phyloP scores from a whole-genome alignment of 768 basidiomycete genomes.

The Russula emetica region DNA sequence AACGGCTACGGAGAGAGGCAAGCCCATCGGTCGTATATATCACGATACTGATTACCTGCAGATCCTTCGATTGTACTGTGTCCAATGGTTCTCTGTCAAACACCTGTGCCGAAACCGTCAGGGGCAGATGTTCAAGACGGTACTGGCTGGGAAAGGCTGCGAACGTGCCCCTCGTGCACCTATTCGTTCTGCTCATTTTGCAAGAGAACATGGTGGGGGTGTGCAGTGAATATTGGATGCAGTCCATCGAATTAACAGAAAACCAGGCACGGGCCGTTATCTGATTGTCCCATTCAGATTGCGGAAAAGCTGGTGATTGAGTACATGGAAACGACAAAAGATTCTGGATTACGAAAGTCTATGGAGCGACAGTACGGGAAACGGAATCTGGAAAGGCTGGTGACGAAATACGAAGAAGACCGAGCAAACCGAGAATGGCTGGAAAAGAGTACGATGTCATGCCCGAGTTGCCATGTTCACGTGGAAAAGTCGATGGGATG shows the following conservation, averaged over 20 bases:
- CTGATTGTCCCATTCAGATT: constrained; percentile 61
- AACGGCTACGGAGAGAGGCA: constrained; percentile 66
- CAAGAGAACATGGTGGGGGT: constrained; percentile 65
- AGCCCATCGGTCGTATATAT: constrained; percentile 6
- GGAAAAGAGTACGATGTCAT: constrained; percentile 58
- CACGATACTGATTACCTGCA: constrained; percentile 30
- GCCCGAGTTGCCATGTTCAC: constrained; percentile 67
- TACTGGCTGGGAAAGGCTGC: constrained; percentile 65
- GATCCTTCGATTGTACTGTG: constrained; percentile 81
- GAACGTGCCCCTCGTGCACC: constrained; percentile 64
- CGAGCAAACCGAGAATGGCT: constrained; percentile 73
- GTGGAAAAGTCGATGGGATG: constrained; percentile 79
- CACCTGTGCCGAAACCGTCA: constrained; percentile 61
- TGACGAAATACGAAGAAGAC: constrained; percentile 65
- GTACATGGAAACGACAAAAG: constrained; percentile 57
- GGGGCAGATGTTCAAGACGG: constrained; percentile 45
- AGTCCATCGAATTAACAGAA: neutral
- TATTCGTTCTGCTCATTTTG: constrained; percentile 86
- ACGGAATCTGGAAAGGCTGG: constrained; percentile 55
- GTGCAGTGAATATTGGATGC: constrained; percentile 4
- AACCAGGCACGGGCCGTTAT: constrained; percentile 75
- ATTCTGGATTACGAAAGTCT: constrained; percentile 43
- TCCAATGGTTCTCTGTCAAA: constrained; percentile 76
- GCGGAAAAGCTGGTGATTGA: constrained; percentile 62
- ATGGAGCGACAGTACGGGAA: constrained; percentile 67